phyloP scores from a whole-genome alignment of 179 eudicot species.

The Amaranthus tricolor region DNA sequence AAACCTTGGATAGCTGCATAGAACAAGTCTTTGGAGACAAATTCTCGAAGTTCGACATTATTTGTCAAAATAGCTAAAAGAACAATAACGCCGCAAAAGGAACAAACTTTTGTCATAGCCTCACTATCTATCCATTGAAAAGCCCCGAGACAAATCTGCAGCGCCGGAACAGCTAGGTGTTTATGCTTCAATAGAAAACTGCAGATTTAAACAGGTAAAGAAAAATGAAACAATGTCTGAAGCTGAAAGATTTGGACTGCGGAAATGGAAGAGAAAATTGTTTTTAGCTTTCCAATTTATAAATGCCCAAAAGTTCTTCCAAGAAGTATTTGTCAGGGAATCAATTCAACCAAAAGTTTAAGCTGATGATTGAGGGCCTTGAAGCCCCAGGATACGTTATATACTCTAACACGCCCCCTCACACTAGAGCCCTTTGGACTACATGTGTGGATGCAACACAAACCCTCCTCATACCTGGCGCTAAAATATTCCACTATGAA shows the following conservation, averaged over 20 bases:
- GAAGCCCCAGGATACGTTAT: too few relatives aligned
- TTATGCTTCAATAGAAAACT: slow-evolving; percentile 69
- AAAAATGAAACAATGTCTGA: slow-evolving; percentile 8
- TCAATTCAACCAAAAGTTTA: too few relatives aligned
- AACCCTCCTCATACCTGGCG: too few relatives aligned
- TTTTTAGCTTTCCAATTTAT: neutral
- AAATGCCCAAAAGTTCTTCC: neutral
- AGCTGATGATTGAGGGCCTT: too few relatives aligned
- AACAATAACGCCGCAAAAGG: slow-evolving; percentile 66
- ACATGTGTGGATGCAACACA: too few relatives aligned
- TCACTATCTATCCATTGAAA: slow-evolving; percentile 89
- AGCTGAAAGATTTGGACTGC: neutral
- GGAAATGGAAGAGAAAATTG: neutral
- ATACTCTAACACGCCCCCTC: too few relatives aligned
- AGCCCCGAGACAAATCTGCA: slow-evolving; percentile 74
- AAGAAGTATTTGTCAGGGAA: too few relatives aligned
- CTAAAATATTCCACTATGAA: too few relatives aligned
- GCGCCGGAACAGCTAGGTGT: slow-evolving; percentile 72
- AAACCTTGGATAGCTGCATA: slow-evolving; percentile 79
- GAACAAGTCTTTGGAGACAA: slow-evolving; percentile 81
- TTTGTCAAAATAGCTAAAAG: slow-evolving; percentile 58
- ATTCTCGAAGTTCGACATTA: slow-evolving; percentile 67
- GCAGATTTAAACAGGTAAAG: slow-evolving; percentile 32
- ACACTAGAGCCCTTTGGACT: too few relatives aligned
- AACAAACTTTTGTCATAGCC: slow-evolving; percentile 63